Percentiles rank a stretch among this genome's conserved stretches.
These are phyloP conservation scores for Cryptococcus sp. DNA, from an alignment of 1,284 basidiomycete genomes.

Conservation along the genomic window DNA sequence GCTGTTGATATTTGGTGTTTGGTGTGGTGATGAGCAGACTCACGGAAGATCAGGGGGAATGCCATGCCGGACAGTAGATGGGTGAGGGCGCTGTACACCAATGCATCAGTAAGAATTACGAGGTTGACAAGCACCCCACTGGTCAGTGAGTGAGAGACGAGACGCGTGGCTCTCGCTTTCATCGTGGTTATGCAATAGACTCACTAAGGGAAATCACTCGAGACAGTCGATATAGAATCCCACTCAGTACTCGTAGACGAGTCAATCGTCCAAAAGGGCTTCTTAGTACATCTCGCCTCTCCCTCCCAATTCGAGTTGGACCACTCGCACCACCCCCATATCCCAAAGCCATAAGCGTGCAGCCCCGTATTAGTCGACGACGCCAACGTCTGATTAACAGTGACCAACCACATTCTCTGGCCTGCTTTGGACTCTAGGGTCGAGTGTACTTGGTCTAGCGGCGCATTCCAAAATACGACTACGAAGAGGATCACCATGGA, in stretches of 20 bases:
- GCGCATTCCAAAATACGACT: slow-evolving; percentile 18
- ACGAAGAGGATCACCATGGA: slow-evolving; percentile 15
- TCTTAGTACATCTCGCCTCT: slow-evolving; percentile 18
- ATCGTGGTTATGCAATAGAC: background rate
- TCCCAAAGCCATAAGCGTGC: slow-evolving; percentile 21
- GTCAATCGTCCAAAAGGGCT: slow-evolving; percentile 11
- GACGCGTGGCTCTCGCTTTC: background rate
- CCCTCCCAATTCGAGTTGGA: slow-evolving; percentile 12
- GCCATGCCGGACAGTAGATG: slow-evolving; percentile 10
- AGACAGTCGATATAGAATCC: slow-evolving; percentile 11
- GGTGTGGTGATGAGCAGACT: background rate
- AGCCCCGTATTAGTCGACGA: background rate
- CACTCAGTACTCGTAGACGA: slow-evolving; percentile 1
- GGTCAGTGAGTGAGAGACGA: background rate
- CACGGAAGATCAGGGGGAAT: slow-evolving; percentile 15
- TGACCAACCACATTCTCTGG: slow-evolving; percentile 14
- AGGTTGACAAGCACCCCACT: background rate
- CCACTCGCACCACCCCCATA: slow-evolving; percentile 27
- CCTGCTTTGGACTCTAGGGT: slow-evolving; percentile 17
- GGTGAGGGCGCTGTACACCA: slow-evolving; percentile 6
- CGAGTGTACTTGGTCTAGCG: slow-evolving; percentile 15
- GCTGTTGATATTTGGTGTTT: no score
- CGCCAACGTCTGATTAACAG: slow-evolving; percentile 13
- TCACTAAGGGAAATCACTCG: slow-evolving; percentile 14
- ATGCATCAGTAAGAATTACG: background rate